A percentile compares a stretch with the other conserved stretches of the same genome.
phyloP scores from a whole-genome alignment of 306 rosid species.

The Cicer cuneatum region DNA sequence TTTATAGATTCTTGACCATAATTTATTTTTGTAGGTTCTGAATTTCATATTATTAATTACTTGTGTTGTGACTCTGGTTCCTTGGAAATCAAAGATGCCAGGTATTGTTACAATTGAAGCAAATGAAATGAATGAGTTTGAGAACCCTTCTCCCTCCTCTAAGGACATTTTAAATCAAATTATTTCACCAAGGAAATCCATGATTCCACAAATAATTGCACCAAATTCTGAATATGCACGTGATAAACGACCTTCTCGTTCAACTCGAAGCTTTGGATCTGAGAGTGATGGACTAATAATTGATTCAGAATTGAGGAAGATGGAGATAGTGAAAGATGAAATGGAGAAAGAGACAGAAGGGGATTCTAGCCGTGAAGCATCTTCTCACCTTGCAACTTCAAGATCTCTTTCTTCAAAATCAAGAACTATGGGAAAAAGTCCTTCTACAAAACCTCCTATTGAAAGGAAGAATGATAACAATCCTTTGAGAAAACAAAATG shows the following conservation, averaged over 20 bases:
- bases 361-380: constrained; percentile 55
- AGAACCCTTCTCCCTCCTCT: constrained; percentile 40
- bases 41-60: constrained; percentile 34
- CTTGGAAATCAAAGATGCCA: constrained; percentile 64
- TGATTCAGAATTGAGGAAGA: constrained; percentile 78
- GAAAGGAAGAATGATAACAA: constrained; percentile 53
- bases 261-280: constrained; percentile 66
- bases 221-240: neutral
- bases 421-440: constrained; percentile 51
- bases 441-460: constrained; percentile 64
- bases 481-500: constrained; percentile 55
- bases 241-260: constrained; percentile 77
- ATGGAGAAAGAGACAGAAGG: constrained; percentile 50
- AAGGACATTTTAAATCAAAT: constrained; percentile 50
- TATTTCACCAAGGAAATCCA: constrained; percentile 50
- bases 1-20: constrained; percentile 17
- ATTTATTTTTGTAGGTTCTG: constrained; percentile 46
- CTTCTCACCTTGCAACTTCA: constrained; percentile 53
- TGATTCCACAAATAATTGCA: constrained; percentile 45
- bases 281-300: constrained; percentile 67
- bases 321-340: constrained; percentile 79
- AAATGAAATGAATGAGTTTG: constrained; percentile 48
- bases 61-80: constrained; percentile 40
- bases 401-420: constrained; percentile 53
- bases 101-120: constrained; percentile 56